Conservation (phyloP, 805 yeast species). For the Starmerella davenportii region DNA sequence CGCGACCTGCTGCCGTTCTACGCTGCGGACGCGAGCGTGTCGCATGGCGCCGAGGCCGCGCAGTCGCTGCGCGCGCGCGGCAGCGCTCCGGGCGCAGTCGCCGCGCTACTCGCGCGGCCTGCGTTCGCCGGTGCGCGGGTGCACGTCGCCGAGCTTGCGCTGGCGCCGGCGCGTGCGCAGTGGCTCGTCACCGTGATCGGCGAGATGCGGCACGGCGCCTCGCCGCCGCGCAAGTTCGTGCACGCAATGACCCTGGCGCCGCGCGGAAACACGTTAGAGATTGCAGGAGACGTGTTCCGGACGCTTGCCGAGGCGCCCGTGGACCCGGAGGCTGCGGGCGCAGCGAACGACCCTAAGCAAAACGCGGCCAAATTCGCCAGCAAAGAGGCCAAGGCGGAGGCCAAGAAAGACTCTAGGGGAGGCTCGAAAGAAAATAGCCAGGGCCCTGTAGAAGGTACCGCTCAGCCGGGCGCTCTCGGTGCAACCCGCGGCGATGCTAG, state of each 20-base stretch:
- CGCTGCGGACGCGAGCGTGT: constrained; percentile 21
- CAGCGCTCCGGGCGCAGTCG: constrained; percentile 22
- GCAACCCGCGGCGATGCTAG: too few relatives aligned
- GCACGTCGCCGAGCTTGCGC: constrained; percentile 24
- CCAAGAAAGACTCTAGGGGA: too few relatives aligned
- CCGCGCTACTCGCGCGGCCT: constrained; percentile 15
- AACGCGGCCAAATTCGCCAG: too few relatives aligned
- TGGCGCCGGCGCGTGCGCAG: constrained; percentile 20
- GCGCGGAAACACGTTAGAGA: too few relatives aligned
- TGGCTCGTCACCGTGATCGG: constrained; percentile 27
- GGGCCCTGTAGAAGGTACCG: too few relatives aligned
- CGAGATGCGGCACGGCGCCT: constrained; percentile 23
- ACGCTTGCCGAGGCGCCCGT: too few relatives aligned
- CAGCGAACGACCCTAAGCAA: too few relatives aligned
- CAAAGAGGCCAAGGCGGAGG: too few relatives aligned
- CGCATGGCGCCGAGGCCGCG: constrained; percentile 26
- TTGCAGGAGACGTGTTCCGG: too few relatives aligned
- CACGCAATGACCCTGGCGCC: constrained; percentile 25
- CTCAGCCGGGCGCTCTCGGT: too few relatives aligned
- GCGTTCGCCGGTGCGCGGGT: constrained; percentile 23
- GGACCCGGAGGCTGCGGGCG: too few relatives aligned
- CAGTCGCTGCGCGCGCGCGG: constrained; percentile 9
- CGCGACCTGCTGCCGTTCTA: constrained; percentile 24
- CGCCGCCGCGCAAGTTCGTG: constrained; percentile 21
- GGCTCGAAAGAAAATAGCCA: too few relatives aligned